Percentiles rank a stretch among this genome's conserved stretches.
Conservation (phyloP, 2,329 filamentous ascomycete genomes). For the Orbilia ellipsospora region DNA sequence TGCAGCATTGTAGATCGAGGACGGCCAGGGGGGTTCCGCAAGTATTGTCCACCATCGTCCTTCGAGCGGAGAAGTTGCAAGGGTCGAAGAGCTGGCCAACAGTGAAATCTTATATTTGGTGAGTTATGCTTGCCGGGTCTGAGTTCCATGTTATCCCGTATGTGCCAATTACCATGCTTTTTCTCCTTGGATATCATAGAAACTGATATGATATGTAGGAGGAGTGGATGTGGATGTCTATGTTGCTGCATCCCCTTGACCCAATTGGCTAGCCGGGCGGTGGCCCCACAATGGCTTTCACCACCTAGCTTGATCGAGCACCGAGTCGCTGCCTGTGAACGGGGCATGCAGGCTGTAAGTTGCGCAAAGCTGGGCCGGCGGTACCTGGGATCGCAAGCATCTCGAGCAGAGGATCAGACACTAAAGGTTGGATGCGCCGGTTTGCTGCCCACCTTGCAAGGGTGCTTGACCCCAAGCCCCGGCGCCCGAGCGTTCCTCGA, state of each 20-base stretch:
- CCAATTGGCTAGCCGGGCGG: slow-evolving; percentile 35
- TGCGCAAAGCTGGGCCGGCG: slow-evolving; percentile 47
- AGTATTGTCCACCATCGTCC: background rate
- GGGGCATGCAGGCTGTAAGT: slow-evolving; percentile 41
- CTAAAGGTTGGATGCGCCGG: slow-evolving; percentile 35
- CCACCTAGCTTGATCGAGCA: slow-evolving; percentile 42
- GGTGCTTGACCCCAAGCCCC: slow-evolving; percentile 30
- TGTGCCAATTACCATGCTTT: slow-evolving; percentile 36
- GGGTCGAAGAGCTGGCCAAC: slow-evolving; percentile 18
- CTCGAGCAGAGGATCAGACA: slow-evolving; percentile 19
- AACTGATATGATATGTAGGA: slow-evolving; percentile 9
- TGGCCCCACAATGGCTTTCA: slow-evolving; percentile 25
- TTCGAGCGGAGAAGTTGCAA: slow-evolving; percentile 46
- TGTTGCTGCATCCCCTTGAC: background rate
- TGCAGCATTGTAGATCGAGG: slow-evolving; percentile 31
- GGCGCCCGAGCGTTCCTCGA: slow-evolving; percentile 49
- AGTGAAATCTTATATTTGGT: slow-evolving; percentile 22
- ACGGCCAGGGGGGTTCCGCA: slow-evolving; percentile 26
- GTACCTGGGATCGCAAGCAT: slow-evolving; percentile 46
- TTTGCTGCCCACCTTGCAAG: slow-evolving; percentile 51
- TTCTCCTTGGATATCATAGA: slow-evolving; percentile 23
- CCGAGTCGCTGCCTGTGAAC: slow-evolving; percentile 19
- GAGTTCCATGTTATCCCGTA: slow-evolving; percentile 29
- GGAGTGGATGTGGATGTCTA: slow-evolving; percentile 1
- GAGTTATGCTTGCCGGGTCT: slow-evolving; percentile 35